Evolutionary conservation across 495 filamentous ascomycete genomes (phyloP).

Genomic region (Aspergillus taichungensis): DNA sequence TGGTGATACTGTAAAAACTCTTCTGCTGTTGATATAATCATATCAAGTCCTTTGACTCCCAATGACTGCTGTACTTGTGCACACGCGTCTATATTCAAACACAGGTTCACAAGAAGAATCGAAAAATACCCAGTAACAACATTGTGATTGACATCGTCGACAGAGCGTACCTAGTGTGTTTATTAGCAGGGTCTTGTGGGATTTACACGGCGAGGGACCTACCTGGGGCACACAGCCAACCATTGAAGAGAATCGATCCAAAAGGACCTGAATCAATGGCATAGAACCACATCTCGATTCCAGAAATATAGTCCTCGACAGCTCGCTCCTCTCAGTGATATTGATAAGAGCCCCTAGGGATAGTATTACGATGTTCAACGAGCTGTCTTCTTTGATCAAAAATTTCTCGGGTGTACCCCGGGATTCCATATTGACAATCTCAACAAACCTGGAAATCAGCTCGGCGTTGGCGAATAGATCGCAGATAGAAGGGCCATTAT

Average conservation of each 20-base stretch:
- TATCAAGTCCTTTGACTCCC: constrained; percentile 48
- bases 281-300: constrained; percentile 8
- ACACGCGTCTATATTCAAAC: constrained; percentile 47
- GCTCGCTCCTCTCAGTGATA: constrained; percentile 65
- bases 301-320: constrained; percentile 37
- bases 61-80: constrained; percentile 42
- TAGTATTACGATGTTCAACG: constrained; percentile 66
- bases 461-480: constrained; percentile 51
- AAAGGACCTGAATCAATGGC: constrained; percentile 32
- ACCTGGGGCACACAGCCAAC: constrained; percentile 39
- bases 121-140: constrained; percentile 88
- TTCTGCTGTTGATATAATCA: constrained; percentile 67
- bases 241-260: constrained; percentile 32
- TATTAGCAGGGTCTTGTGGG: constrained; percentile 1
- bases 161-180: constrained; percentile 61
- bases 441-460: constrained; percentile 48
- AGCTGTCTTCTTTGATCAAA: constrained; percentile 35
- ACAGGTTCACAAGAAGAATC: constrained; percentile 73
- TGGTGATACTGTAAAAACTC: constrained; percentile 77
- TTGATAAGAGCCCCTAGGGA: constrained; percentile 83
- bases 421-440: constrained; percentile 37
- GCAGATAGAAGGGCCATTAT: constrained; percentile 63
- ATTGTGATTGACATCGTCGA: constrained; percentile 74
- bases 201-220: constrained; percentile 11
- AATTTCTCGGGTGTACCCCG: constrained; percentile 28